Evolutionary conservation across 1,284 basidiomycete species (phyloP).

Genomic region (Mycena sp.): DNA sequence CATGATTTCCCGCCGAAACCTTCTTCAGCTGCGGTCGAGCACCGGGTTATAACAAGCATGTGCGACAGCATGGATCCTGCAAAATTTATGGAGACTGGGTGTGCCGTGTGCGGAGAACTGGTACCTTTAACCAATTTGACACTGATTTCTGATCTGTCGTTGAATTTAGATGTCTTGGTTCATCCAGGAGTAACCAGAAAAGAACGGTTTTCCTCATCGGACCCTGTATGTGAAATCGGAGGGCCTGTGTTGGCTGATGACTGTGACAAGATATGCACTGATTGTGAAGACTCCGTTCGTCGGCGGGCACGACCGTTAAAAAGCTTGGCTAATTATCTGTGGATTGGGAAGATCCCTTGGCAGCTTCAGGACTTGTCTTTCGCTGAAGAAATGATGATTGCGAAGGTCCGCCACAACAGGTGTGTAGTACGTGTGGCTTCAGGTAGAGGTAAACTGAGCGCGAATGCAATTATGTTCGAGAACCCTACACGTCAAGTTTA

Average conservation of each 20-base stretch:
- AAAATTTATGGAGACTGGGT: slow-evolving; percentile 33
- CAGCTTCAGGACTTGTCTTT: slow-evolving; percentile 10
- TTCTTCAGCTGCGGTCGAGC: no score
- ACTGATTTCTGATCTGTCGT: neutral
- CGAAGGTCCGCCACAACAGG: neutral
- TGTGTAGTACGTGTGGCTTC: slow-evolving; percentile 5
- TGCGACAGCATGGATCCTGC: no score
- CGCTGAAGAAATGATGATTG: slow-evolving; percentile 3
- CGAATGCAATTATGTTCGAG: slow-evolving; percentile 1
- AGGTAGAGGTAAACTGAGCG: slow-evolving; percentile 4
- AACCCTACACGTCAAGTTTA: no score
- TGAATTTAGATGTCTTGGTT: slow-evolving; percentile 29
- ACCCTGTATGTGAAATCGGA: neutral
- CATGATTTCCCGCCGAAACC: no score
- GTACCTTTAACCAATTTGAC: slow-evolving; percentile 27
- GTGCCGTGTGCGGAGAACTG: slow-evolving; percentile 40
- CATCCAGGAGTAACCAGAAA: slow-evolving; percentile 12
- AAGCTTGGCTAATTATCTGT: slow-evolving; percentile 13
- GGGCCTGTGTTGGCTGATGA: neutral
- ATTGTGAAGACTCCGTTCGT: neutral
- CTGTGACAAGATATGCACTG: neutral
- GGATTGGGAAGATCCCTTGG: slow-evolving; percentile 13
- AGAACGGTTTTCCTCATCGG: neutral
- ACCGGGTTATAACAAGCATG: no score
- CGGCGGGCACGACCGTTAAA: neutral